Base-by-base conservation (phyloP, 805 yeast species). In the Ogataea allantospora region DNA sequence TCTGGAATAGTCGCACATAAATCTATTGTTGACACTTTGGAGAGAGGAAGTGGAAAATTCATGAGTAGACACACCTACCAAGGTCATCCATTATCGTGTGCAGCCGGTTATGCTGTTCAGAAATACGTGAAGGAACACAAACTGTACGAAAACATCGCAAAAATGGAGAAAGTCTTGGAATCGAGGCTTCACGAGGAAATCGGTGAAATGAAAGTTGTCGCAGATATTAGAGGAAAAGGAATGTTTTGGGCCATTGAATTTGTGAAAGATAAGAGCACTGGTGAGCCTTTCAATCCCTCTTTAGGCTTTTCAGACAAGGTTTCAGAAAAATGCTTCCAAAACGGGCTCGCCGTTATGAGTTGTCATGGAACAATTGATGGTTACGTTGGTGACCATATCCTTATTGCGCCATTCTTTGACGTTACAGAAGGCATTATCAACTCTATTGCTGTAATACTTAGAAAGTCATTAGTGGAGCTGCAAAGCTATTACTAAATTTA, bases 191-290 rank as follows among this genome's bases (percentile, higher is more conserved):
- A 51, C 23, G 52, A 56, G 16, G 51, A 51, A 12, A 43, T 66
- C 7, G 50, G 50, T 9, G 44, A 50, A 13, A 42, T 37, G 29
- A 50, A 50, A 28, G 53, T 60, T 20, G 73, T 66, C 12, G 80
- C 77, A 36, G 75, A 75, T 43, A 70, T 75, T 15, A 63, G 81
- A 52, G 81, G 81, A 23, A 51, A 67, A 35, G 81, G 80, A 34
- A 69, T 73, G 2, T 75, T 75, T 54, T 73, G 78, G 78, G 60
- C 72, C 5, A 40, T 75, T 22, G 79, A 75, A 52, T 57, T 75
- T 29, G 76, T 72, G 34, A 61, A 69, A 43, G 60, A 73, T 47
- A 65, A 63, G 35, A 48, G 42, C 14, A 64, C 75, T 5, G 71
- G 69, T 43, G 67, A 66, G 44, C 55, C 68, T 5, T 71, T 70